Percentiles rank a stretch among this genome's conserved stretches.
These are phyloP conservation scores for Marchantia polymorpha DNA, from an alignment of 225 moss, liverwort and hornwort genomes.

Conservation along the genomic window DNA sequence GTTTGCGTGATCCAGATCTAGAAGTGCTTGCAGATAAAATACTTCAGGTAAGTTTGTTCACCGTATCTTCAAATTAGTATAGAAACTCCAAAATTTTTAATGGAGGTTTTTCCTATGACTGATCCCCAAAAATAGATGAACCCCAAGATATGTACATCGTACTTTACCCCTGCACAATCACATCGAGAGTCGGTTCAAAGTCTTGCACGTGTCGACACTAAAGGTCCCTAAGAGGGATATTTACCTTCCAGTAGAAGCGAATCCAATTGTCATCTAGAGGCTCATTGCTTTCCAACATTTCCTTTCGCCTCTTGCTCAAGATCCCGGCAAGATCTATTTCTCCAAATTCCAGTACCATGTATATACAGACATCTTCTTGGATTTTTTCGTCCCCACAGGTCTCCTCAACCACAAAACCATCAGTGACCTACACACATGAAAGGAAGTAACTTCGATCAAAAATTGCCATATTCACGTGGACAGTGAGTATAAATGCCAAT, in stretches of 20 bases:
- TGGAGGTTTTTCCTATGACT: background rate
- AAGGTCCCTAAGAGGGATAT: background rate
- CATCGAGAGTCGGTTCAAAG: background rate
- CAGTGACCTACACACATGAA: slow-evolving; percentile 58
- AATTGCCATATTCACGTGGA: background rate
- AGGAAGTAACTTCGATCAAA: background rate
- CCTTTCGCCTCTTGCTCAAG: slow-evolving; percentile 75
- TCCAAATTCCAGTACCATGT: slow-evolving; percentile 90
- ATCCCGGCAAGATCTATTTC: slow-evolving; percentile 92
- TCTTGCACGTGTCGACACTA: background rate
- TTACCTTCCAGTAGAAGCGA: slow-evolving; percentile 94
- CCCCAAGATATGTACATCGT: background rate
- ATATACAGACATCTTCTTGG: slow-evolving; percentile 69
- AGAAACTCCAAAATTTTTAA: background rate
- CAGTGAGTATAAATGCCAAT: too few relatives aligned
- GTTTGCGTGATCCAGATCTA: background rate
- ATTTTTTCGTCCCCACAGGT: slow-evolving; percentile 61
- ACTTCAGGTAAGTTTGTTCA: too few relatives aligned
- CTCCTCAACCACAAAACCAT: slow-evolving; percentile 63
- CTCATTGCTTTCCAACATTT: slow-evolving; percentile 54
- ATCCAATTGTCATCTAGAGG: slow-evolving; percentile 84
- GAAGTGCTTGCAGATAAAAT: too few relatives aligned
- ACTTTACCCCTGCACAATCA: background rate
- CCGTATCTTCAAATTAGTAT: background rate
- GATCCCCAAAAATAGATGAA: background rate